Conservation (phyloP, 2,329 filamentous ascomycete genomes). For the Chaetomium globosum region DNA sequence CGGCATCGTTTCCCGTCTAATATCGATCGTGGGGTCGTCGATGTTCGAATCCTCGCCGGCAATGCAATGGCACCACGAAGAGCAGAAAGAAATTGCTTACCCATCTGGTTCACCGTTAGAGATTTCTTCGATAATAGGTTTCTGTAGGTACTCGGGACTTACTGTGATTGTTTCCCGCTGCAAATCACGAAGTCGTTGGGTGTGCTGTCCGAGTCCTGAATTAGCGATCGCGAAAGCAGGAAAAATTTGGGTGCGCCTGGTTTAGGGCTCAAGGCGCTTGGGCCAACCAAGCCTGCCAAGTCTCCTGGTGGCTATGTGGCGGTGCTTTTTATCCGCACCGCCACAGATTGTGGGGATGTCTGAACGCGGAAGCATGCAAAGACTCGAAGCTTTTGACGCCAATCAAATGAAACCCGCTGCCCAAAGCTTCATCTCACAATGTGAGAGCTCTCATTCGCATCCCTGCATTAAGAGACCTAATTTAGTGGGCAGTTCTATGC, state of each 20-base stretch:
- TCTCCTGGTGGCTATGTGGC: constrained; percentile 25
- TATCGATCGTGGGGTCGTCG: constrained; percentile 12
- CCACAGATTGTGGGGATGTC: constrained; percentile 24
- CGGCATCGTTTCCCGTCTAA: background rate
- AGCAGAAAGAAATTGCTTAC: constrained; percentile 52
- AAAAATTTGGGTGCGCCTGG: constrained; percentile 39
- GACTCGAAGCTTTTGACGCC: background rate
- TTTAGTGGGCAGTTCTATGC: no score
- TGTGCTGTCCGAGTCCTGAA: constrained; percentile 44
- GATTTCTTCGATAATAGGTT: background rate
- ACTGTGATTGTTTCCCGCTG: constrained; percentile 52
- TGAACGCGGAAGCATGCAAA: background rate
- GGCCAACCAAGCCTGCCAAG: constrained; percentile 28
- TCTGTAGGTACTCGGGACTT: constrained; percentile 42
- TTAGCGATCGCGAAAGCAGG: constrained; percentile 36
- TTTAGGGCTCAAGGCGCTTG: constrained; percentile 37
- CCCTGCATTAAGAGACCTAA: background rate
- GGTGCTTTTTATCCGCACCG: constrained; percentile 14
- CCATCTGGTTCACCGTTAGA: constrained; percentile 53
- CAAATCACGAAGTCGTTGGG: constrained; percentile 44
- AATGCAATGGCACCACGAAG: constrained; percentile 20
- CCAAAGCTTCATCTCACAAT: background rate
- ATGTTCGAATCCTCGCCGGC: constrained; percentile 17
- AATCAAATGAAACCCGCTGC: background rate
- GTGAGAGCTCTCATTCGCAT: constrained; percentile 10